These are phyloP conservation scores for Magnolia sinica DNA, from an alignment of 164 flowering plant species.

Conservation along the genomic window DNA sequence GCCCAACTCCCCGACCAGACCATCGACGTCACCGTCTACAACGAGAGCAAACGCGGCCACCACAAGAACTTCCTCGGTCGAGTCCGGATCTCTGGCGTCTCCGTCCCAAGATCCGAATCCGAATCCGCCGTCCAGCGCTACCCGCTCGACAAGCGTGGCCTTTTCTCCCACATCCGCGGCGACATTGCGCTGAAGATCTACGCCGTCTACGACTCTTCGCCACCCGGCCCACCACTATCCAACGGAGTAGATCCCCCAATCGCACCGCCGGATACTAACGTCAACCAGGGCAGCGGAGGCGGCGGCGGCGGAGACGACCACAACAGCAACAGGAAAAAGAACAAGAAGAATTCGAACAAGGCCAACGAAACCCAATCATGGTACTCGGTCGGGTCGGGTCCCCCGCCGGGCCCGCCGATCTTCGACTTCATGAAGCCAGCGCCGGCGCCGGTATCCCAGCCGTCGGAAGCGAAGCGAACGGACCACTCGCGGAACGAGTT, in stretches of 20 bases:
- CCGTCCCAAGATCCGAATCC: conserved; percentile 47
- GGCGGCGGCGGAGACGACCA: not conserved
- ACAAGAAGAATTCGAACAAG: conserved; percentile 18
- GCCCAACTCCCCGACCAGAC: conserved; percentile 37
- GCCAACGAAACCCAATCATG: conserved; percentile 49
- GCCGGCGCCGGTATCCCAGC: not conserved
- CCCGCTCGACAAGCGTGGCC: conserved; percentile 84
- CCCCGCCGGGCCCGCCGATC: not conserved
- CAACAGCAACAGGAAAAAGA: conserved; percentile 31
- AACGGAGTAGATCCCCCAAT: not conserved
- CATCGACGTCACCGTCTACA: conserved; percentile 56
- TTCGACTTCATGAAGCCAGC: conserved; percentile 1
- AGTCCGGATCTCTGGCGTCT: conserved; percentile 67
- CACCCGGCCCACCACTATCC: conserved; percentile 5
- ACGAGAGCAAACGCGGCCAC: conserved; percentile 45
- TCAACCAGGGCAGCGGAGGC: not conserved
- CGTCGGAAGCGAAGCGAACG: conserved; percentile 27
- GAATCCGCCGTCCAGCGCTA: conserved; percentile 53
- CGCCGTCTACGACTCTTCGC: conserved; percentile 18
- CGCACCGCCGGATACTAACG: not conserved
- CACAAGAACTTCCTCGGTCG: conserved; percentile 79
- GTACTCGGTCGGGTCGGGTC: conserved; percentile 49
- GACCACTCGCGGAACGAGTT: conserved; percentile 44
- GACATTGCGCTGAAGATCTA: conserved; percentile 62
- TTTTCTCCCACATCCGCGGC: conserved; percentile 74